Evolutionary conservation across 139 green algal genomes (phyloP).

Genomic region (Closterium sp.): DNA sequence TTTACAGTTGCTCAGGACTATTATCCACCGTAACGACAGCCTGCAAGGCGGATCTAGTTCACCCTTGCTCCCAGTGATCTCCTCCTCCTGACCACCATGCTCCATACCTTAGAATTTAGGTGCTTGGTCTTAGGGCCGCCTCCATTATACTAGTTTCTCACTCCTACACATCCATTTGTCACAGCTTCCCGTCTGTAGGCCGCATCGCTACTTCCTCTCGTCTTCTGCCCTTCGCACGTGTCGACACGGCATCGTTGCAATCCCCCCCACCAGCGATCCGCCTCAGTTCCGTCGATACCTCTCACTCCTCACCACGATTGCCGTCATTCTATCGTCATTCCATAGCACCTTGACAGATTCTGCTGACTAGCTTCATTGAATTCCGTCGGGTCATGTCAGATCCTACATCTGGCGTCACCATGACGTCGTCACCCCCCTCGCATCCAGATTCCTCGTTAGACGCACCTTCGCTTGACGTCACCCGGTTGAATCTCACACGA

Average conservation of each 20-base stretch:
- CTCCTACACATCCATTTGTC: background rate
- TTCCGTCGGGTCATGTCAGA: background rate
- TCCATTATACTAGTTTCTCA: background rate
- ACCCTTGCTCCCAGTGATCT: too few species aligned
- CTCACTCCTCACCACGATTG: background rate
- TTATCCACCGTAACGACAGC: too few species aligned
- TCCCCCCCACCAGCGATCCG: background rate
- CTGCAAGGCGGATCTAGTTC: background rate
- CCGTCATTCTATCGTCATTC: background rate
- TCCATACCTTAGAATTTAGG: too few species aligned
- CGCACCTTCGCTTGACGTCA: background rate
- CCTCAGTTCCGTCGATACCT: background rate
- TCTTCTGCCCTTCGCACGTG: background rate
- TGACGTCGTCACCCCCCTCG: background rate
- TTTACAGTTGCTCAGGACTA: too few species aligned
- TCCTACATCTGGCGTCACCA: background rate
- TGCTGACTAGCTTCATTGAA: background rate
- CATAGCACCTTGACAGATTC: background rate
- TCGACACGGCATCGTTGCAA: background rate
- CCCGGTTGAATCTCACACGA: background rate
- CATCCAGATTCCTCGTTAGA: background rate
- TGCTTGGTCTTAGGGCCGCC: background rate
- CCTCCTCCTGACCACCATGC: too few species aligned
- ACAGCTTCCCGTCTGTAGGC: background rate
- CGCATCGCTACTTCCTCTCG: background rate